Conservation (phyloP, 495 filamentous ascomycete genomes). For the Echria macrotheca region DNA sequence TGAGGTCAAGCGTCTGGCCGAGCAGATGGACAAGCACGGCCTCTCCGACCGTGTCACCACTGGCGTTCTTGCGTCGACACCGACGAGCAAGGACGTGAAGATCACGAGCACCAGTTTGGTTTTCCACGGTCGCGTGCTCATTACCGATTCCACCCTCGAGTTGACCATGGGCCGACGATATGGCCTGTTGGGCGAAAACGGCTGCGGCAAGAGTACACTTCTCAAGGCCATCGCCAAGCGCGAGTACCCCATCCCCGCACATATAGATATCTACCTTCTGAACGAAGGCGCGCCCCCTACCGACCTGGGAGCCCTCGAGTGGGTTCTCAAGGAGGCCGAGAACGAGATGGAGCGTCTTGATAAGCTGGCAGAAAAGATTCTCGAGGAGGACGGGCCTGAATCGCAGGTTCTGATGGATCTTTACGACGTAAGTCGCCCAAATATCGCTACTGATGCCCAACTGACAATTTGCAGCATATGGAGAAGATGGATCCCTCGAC, state of each 20-base stretch:
- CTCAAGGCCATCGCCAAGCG: slow-evolving; percentile 90
- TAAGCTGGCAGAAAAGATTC: slow-evolving; percentile 77
- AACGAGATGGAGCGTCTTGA: slow-evolving; percentile 87
- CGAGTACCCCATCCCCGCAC: slow-evolving; percentile 93
- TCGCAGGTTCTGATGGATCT: slow-evolving; percentile 87
- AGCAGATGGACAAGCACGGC: slow-evolving; percentile 94
- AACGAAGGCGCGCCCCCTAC: slow-evolving; percentile 94
- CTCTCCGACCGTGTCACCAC: slow-evolving; percentile 97
- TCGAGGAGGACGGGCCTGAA: slow-evolving; percentile 89
- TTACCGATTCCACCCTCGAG: slow-evolving; percentile 89
- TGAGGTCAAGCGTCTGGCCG: slow-evolving; percentile 61
- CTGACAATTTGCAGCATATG: slow-evolving; percentile 64
- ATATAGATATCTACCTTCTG: slow-evolving; percentile 96
- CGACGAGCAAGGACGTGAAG: slow-evolving; percentile 86
- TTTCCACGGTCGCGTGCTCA: slow-evolving; percentile 95
- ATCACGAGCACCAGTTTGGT: slow-evolving; percentile 88
- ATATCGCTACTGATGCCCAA: too few species aligned
- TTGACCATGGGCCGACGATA: slow-evolving; percentile 90
- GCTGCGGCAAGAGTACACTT: slow-evolving; percentile 95
- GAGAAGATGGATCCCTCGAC: slow-evolving; percentile 99
- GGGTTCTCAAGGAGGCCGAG: slow-evolving; percentile 95
- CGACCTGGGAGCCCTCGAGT: slow-evolving; percentile 87
- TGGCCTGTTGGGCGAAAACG: slow-evolving; percentile 95
- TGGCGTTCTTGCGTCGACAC: slow-evolving; percentile 84
- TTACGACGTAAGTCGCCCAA: slow-evolving; percentile 75